Evolutionary conservation across 2,329 filamentous ascomycete genomes (phyloP), one percentile per base, ranked within the genome.

Genomic region (Diaporthe longicolla): DNA sequence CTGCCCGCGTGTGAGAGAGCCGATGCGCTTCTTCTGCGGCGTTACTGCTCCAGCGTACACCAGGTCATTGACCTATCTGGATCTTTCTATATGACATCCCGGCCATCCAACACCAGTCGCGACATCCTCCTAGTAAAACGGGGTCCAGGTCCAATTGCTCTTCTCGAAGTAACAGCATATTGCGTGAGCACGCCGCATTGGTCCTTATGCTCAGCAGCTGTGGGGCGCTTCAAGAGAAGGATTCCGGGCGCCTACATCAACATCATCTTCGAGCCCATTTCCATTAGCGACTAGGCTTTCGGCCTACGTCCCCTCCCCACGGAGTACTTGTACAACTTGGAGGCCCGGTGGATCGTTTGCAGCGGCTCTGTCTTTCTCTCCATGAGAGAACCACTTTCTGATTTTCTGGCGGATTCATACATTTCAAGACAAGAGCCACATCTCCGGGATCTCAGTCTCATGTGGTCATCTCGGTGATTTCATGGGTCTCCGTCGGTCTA

Each of bases 1-100:
- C 45, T 19, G 19, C 45, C 45, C 19, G 19, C 45, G 73, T 77
- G 72, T 50, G 19, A 76, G 70, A 61, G 73, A 50, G 57, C 68
- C 43, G 55, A 77, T 57, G 63, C 73, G 29, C 50, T 45, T 35
- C 58, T 37, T 57, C 69, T 52, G 29, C 15, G 29, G 26, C 15
- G 8, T 24, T 17, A 32, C n/a, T 29, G 57, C 50, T 13, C 29
- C 32, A 50, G 21, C 13, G 17, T 8, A 24, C 65, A 40, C 26
- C 57, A 32, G 37, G n/a, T 37, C 29, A 65, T 58, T 73, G 29
- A 21, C 37, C 50, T 59, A 17, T 57, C 52, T 40, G 40, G 21
- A 37, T 24, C 61, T 65, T 24, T 57, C 48, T 57, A 19, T 37
- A 40, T 52, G 57, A 52, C 24, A 45, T 52, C 29, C 13, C 19